Evolutionary conservation across 2,329 filamentous ascomycete species (phyloP), one percentile per base, ranked within the genome.

Genomic region (Xylaria sp.): DNA sequence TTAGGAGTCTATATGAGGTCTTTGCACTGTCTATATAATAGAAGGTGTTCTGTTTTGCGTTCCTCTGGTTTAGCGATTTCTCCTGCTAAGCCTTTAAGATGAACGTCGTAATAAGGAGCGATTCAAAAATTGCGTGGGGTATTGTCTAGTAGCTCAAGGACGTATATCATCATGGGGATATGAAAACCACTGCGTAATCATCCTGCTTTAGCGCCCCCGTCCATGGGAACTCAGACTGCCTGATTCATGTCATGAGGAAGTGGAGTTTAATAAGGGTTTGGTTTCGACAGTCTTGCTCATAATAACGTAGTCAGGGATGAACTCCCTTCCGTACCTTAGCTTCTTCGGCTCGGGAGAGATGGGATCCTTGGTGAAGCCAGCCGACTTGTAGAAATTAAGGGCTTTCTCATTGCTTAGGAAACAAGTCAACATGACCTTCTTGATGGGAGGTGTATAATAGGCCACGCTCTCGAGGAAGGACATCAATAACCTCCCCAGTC

Each of bases 381-480:
- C 78, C 69, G 82, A 86, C 56, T 82, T 78, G 79, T 94, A 94
- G 73, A 93, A 91, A 2, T 73, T 76, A 49, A 86, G 80, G 0
- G 86, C 92, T 2, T 79, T 79, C 39, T 79, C 72, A 75, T 94
- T 94, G 69, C 84, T 83, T 61, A 85, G 79, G 75, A 93, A 94
- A 75, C 91, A 92, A 1, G 91, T 93, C 75, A 94, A 81, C 92
- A 94, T 94, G 55, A 89, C 83, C 79, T 93, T 93, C 25, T 82
- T 79, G 55, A 91, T 83, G 0, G 83, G 82, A 1, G 84, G 82
- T 25, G 90, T 85, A 63, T 84, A 84, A 25, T 79, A 71, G 8
- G 88, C 91, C 4, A 90, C 82, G 4, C 77, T 76, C 56, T 86
- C 84, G 8, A 88, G 84, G 67, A 88, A 80, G 1, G 79, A 75